A percentile compares a stretch with the other conserved stretches of the same genome.
Evolutionary conservation across 2,329 filamentous ascomycete genomes (phyloP).

Genomic region (Sporothrix brasiliensis): DNA sequence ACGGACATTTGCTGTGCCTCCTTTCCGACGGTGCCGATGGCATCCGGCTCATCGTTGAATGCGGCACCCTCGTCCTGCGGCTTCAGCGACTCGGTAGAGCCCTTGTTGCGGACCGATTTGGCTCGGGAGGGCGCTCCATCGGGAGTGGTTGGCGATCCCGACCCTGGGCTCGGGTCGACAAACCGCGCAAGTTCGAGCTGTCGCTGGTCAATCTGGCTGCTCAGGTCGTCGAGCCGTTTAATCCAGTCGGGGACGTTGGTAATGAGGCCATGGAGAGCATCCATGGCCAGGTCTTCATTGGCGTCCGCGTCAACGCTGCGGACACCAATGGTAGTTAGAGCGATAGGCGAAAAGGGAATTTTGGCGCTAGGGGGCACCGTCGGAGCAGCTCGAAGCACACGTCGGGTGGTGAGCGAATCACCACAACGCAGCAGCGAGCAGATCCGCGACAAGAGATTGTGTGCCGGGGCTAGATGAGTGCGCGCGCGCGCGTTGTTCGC

Average conservation of each 20-base stretch:
- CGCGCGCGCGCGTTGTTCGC: conserved; percentile 9
- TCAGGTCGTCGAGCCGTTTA: conserved; percentile 61
- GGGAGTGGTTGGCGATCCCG: conserved; percentile 35
- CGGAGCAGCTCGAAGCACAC: background rate
- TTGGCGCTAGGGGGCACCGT: background rate
- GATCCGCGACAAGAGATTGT: background rate
- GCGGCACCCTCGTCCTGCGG: conserved; percentile 37
- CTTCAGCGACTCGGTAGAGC: conserved; percentile 40
- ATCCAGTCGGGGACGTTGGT: conserved; percentile 64
- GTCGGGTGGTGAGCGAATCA: conserved; percentile 2
- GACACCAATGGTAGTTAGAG: background rate
- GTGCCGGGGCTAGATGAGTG: background rate
- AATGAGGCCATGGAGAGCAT: conserved; percentile 59
- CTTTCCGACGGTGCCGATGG: background rate
- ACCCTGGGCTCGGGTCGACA: conserved; percentile 37
- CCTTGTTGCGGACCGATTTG: conserved; percentile 39
- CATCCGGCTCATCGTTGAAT: conserved; percentile 30
- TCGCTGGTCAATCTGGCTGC: conserved; percentile 62
- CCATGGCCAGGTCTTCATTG: conserved; percentile 44
- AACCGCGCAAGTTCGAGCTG: conserved; percentile 60
- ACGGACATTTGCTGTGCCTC: background rate
- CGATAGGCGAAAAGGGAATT: background rate
- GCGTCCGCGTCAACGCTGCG: background rate
- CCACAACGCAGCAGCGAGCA: conserved; percentile 13
- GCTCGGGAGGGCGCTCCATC: conserved; percentile 32